A percentile compares a stretch with the other conserved stretches of the same genome.
Conservation (phyloP, 352 stramenopile genomes). For the Blastocystis sp. region DNA sequence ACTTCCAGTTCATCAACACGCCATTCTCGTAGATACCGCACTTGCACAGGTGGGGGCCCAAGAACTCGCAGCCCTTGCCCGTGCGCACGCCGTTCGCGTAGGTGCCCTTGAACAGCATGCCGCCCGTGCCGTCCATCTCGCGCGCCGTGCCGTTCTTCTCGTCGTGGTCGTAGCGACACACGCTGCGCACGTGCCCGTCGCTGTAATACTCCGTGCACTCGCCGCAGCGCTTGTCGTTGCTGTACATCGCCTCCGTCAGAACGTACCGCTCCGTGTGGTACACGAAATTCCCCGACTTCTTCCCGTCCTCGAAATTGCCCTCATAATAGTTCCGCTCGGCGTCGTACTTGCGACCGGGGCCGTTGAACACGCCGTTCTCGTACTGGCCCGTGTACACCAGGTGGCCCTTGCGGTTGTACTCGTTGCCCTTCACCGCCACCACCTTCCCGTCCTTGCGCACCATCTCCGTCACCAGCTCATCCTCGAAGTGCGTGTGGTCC, state of each 20-base stretch:
- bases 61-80: constrained; percentile 31
- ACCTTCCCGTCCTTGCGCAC: neutral
- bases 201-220: constrained; percentile 16
- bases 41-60: constrained; percentile 23
- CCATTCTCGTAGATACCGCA: neutral
- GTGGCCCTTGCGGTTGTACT: constrained; percentile 24
- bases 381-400: constrained; percentile 37
- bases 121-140: neutral
- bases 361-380: neutral
- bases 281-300: neutral
- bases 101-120: neutral
- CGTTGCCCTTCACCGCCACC: constrained; percentile 2
- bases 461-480: neutral
- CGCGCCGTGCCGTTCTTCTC: neutral
- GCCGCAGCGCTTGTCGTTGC: neutral
- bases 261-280: constrained; percentile 3
- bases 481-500: constrained; percentile 7
- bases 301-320: constrained; percentile 11
- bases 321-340: constrained; percentile 29
- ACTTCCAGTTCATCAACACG: neutral
- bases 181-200: neutral
- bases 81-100: neutral
- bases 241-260: neutral
- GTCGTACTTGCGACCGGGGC: neutral
- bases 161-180: neutral